phyloP scores from a whole-genome alignment of 805 yeast species.

The Yamadazyma sp. region DNA sequence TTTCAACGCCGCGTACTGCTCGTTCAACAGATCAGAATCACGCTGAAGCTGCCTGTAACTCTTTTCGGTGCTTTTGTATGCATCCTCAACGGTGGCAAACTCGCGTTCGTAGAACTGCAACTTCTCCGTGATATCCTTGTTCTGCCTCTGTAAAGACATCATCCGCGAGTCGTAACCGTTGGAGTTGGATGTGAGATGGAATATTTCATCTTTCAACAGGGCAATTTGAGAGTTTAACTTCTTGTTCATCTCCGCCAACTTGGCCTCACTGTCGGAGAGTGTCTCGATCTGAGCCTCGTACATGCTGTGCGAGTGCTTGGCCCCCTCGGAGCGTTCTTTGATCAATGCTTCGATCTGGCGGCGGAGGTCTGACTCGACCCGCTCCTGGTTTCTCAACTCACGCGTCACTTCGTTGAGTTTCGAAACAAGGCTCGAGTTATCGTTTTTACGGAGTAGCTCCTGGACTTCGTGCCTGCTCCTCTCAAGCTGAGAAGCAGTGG shows the following conservation, averaged over 20 bases:
- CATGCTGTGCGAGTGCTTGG: slow-evolving; percentile 14
- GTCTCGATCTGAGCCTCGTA: slow-evolving; percentile 26
- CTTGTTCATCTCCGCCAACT: slow-evolving; percentile 19
- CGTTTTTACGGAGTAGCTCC: slow-evolving; percentile 13
- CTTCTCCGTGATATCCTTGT: slow-evolving; percentile 25
- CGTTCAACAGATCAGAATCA: slow-evolving; percentile 19
- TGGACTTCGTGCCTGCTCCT: slow-evolving; percentile 16
- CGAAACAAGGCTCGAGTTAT: slow-evolving; percentile 15
- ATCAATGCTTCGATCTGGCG: slow-evolving; percentile 23
- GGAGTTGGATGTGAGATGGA: slow-evolving; percentile 18
- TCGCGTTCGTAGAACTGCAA: slow-evolving; percentile 30
- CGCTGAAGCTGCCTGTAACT: slow-evolving; percentile 24
- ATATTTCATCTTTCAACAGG: slow-evolving; percentile 25
- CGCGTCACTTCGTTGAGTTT: slow-evolving; percentile 17
- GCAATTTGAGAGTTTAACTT: slow-evolving; percentile 27
- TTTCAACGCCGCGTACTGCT: slow-evolving; percentile 21
- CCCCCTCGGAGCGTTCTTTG: slow-evolving; percentile 17
- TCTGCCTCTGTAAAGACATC: slow-evolving; percentile 17
- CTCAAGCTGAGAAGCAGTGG: slow-evolving; percentile 15
- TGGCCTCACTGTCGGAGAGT: slow-evolving; percentile 21
- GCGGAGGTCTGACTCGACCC: slow-evolving; percentile 21
- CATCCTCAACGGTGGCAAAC: slow-evolving; percentile 24
- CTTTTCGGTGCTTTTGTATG: slow-evolving; percentile 22
- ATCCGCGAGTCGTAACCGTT: slow-evolving; percentile 13
- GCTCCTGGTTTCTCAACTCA: slow-evolving; percentile 26